Evolutionary conservation across 2,329 filamentous ascomycete genomes (phyloP).

Genomic region (Cladosporium colombiae): DNA sequence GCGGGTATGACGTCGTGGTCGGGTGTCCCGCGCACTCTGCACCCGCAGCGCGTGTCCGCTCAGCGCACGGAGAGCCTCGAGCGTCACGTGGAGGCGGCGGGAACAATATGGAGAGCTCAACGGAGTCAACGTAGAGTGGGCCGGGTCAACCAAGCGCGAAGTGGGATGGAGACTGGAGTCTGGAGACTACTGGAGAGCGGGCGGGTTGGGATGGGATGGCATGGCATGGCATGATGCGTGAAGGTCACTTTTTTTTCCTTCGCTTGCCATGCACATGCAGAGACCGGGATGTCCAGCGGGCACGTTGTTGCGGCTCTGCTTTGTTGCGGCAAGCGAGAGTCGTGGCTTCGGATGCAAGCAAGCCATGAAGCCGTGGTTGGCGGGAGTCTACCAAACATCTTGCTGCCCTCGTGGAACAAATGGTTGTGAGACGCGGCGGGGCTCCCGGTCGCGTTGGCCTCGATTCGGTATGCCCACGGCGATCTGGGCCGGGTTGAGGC

Average conservation of each 20-base stretch:
- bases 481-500: conserved; percentile 13
- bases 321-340: not conserved
- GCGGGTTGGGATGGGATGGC: not conserved
- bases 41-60: not conserved
- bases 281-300: not conserved
- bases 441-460: not conserved
- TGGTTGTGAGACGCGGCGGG: conserved; percentile 7
- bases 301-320: conserved; percentile 2
- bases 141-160: conserved; percentile 12
- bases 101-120: conserved; percentile 8
- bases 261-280: not conserved
- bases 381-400: not conserved
- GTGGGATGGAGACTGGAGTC: conserved; percentile 11
- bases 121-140: conserved; percentile 15
- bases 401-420: not conserved
- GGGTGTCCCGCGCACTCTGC: not conserved
- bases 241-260: not conserved
- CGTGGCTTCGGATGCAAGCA: not conserved
- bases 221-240: not conserved
- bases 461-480: not conserved
- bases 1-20: conserved; percentile 4
- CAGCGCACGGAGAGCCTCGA: not conserved
- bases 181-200: not conserved
- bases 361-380: not conserved
- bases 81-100: conserved; percentile 15